Conservation (phyloP, 2,329 filamentous ascomycete genomes). For the Geoglossum cookeanum region DNA sequence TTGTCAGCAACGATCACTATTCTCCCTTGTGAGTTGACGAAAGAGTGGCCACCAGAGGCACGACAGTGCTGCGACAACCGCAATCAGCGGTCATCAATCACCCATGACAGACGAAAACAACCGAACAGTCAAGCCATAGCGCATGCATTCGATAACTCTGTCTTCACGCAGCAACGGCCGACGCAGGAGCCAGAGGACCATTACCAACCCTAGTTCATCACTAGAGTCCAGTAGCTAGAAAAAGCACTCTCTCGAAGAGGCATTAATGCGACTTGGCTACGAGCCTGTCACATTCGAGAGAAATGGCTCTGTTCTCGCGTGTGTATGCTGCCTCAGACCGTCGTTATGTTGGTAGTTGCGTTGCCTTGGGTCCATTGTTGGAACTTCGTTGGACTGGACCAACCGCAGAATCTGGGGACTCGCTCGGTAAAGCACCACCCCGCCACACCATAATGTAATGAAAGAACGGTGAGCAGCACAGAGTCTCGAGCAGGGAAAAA, state of each 20-base stretch:
- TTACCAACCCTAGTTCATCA: neutral
- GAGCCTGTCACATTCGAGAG: neutral
- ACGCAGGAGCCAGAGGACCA: neutral
- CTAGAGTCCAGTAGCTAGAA: neutral
- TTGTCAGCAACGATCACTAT: neutral
- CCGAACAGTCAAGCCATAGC: neutral
- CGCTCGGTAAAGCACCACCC: slow-evolving; percentile 1
- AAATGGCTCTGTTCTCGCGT: neutral
- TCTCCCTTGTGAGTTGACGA: neutral
- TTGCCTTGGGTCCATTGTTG: neutral
- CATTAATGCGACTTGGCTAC: neutral
- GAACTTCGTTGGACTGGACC: neutral
- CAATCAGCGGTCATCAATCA: neutral
- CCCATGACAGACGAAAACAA: neutral
- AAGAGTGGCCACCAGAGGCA: neutral
- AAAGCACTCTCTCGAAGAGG: neutral
- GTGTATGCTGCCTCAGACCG: neutral
- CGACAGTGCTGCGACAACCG: neutral
- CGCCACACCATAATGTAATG: neutral
- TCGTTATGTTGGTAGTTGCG: neutral
- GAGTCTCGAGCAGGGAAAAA: neutral
- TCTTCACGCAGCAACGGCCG: neutral
- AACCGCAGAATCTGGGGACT: neutral
- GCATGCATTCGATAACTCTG: neutral
- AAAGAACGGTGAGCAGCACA: neutral